These are phyloP conservation scores for Sesbania bispinosa DNA, from an alignment of 306 rosid species.

Conservation along the genomic window DNA sequence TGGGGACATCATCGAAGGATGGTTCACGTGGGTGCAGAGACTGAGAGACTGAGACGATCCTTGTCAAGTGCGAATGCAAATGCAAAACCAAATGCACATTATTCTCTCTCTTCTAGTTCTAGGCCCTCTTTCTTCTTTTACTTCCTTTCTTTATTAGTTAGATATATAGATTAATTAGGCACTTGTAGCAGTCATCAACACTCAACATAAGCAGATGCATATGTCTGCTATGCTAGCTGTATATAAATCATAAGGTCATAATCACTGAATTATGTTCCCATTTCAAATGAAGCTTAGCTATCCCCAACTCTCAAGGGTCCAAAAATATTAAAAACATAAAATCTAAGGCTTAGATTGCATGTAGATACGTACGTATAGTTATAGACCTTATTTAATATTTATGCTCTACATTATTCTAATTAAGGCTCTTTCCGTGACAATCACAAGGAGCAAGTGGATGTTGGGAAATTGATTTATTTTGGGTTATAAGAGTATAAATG, in stretches of 20 bases:
- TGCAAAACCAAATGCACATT: neutral
- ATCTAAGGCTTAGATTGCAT: slow-evolving; percentile 44
- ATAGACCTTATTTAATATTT: neutral
- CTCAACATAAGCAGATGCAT: slow-evolving; percentile 5
- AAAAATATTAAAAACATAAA: slow-evolving; percentile 12
- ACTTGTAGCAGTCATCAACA: neutral
- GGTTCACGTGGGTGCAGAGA: slow-evolving; percentile 65
- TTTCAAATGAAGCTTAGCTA: slow-evolving; percentile 9
- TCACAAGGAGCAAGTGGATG: slow-evolving; percentile 13
- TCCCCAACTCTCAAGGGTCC: slow-evolving; percentile 21
- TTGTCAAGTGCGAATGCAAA: neutral
- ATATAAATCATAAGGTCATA: slow-evolving; percentile 23
- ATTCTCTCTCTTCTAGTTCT: neutral
- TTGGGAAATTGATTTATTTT: slow-evolving; percentile 1
- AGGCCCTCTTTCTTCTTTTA: neutral
- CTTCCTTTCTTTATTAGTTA: neutral
- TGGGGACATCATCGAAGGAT: slow-evolving; percentile 47
- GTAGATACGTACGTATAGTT: slow-evolving; percentile 4
- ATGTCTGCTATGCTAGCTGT: slow-evolving; percentile 30
- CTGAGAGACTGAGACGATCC: slow-evolving; percentile 17
- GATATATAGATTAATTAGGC: neutral
- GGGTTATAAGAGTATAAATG: no score
- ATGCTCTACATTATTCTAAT: neutral
- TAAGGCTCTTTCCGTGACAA: slow-evolving; percentile 4
- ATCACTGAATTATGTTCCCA: slow-evolving; percentile 27